Percentiles rank a stretch among this genome's conserved stretches.
Conservation (phyloP, 1,284 basidiomycete genomes). For the Sanguinoderma infundibulare region DNA sequence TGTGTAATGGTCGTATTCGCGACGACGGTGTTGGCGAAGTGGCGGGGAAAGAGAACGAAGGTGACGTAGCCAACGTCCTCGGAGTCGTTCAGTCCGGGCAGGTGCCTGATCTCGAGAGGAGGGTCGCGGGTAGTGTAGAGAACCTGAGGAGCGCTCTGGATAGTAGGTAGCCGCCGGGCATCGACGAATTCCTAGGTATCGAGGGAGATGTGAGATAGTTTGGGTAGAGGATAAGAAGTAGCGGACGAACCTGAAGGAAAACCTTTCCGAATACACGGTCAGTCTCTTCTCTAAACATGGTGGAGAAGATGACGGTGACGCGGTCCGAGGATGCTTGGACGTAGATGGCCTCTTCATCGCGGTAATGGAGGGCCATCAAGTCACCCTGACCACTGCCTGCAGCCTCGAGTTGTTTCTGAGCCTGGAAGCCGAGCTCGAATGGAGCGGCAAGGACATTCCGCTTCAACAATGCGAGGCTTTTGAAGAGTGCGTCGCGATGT, state of each 20-base stretch:
- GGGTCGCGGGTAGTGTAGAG: slow-evolving; percentile 97
- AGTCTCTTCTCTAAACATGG: slow-evolving; percentile 96
- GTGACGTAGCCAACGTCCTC: slow-evolving; percentile 99
- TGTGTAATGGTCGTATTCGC: slow-evolving; percentile 91
- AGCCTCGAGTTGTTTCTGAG: slow-evolving; percentile 86
- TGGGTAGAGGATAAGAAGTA: background rate
- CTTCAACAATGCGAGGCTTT: slow-evolving; percentile 87
- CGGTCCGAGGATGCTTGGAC: slow-evolving; percentile 93
- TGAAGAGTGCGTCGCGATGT: slow-evolving; percentile 79
- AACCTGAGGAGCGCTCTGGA: slow-evolving; percentile 98
- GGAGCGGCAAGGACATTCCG: slow-evolving; percentile 95
- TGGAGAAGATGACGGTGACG: slow-evolving; percentile 98
- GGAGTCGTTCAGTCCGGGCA: slow-evolving; percentile 79
- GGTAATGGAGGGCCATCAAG: slow-evolving; percentile 93
- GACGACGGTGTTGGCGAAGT: slow-evolving; percentile 81
- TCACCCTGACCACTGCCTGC: slow-evolving; percentile 74
- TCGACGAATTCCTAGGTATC: slow-evolving; percentile 92
- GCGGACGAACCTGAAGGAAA: slow-evolving; percentile 83
- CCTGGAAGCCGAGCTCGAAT: slow-evolving; percentile 88
- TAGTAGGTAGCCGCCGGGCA: slow-evolving; percentile 88
- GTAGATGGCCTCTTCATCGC: slow-evolving; percentile 97
- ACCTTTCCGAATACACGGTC: slow-evolving; percentile 97
- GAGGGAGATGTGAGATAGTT: background rate
- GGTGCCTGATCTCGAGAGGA: slow-evolving; percentile 91
- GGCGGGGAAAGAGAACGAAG: slow-evolving; percentile 97